A percentile compares a stretch with the other conserved stretches of the same genome.
Conservation (phyloP, 805 yeast species). For the Kluyveromyces starmeri region DNA sequence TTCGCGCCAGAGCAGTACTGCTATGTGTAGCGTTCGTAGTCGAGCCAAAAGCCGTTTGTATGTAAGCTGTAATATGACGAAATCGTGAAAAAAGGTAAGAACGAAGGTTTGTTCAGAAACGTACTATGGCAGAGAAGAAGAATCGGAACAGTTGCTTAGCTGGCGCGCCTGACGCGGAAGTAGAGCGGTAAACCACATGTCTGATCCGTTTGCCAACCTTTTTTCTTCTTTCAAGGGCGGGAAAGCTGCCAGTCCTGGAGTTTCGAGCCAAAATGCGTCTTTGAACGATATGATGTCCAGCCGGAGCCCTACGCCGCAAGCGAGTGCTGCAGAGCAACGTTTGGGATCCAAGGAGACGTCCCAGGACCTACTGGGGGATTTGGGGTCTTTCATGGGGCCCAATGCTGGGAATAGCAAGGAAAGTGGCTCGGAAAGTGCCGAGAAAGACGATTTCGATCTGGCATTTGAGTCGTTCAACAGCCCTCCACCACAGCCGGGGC, state of each 20-base stretch:
- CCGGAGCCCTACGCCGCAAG: neutral
- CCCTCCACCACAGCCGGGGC: constrained; percentile 1
- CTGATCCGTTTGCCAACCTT: constrained; percentile 39
- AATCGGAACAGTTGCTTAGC: too few species aligned
- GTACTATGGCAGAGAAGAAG: too few species aligned
- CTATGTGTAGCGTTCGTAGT: too few species aligned
- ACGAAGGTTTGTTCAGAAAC: too few species aligned
- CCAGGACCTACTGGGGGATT: neutral
- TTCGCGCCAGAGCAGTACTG: too few species aligned
- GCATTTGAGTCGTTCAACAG: constrained; percentile 16
- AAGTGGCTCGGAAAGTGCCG: neutral
- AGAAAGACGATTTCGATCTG: constrained; percentile 16
- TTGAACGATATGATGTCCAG: constrained; percentile 1
- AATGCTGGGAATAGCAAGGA: neutral
- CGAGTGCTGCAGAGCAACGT: neutral
- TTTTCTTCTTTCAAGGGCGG: constrained; percentile 26
- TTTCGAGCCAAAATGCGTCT: neutral
- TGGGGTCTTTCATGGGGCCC: neutral
- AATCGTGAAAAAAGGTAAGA: too few species aligned
- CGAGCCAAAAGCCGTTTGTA: too few species aligned
- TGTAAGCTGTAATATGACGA: too few species aligned
- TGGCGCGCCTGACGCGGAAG: neutral
- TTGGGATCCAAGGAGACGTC: neutral
- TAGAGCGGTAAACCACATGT: constrained; percentile 3
- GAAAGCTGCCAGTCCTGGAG: neutral